Evolutionary conservation across 1,139 yeast species (phyloP), one percentile per base, ranked within the genome.

Genomic region (Debaryomycetaceae sp.): DNA sequence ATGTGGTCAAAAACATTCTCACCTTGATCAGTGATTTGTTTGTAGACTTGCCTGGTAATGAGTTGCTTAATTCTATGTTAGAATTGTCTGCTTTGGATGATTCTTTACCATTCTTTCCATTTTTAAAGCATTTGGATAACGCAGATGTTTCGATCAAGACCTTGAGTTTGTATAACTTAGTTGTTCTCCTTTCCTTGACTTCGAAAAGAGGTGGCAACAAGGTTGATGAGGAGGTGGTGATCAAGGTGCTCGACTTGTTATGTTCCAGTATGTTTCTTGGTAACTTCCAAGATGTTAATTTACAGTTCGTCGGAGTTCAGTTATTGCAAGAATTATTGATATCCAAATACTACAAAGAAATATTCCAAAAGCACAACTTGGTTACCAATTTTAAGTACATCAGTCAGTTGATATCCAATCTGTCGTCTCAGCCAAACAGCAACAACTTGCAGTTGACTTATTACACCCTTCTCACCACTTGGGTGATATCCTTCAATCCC

Each of bases 361-460:
- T 77, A 27, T 84, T 82, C 60, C 83, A 88, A 80, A 59, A 68
- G 20, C 59, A 72, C 45, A 76, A 80, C 52, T 62, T 72, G 43
- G 72, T 75, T 40, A 44, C 65, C 22, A 77, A 78, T 49, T 74
- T 86, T 53, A 84, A 86, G 40, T 68, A 81, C 2, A 65, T 90
- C 56, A 60, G 69, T 52, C 58, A 65, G 47, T 56, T 69, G 49
- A 60, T 70, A 42, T 52, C 61, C 20, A 52, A 53, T 24, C 66
- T 66, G 60, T 67, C 75, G 24, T 66, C 59, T 41, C 65, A 59
- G 41, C 68, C 80, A 41, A 74, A 82, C 48, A 73, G 78, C 40
- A 74, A 83, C 34, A 85, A 84, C 46, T 79, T 93, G 50, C 99
- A 95, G 69, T 77, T 89, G 54, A 90, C 87, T 60, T 93, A 93